phyloP scores from a whole-genome alignment of 495 filamentous ascomycete species.

The Talaromyces wortmannii region DNA sequence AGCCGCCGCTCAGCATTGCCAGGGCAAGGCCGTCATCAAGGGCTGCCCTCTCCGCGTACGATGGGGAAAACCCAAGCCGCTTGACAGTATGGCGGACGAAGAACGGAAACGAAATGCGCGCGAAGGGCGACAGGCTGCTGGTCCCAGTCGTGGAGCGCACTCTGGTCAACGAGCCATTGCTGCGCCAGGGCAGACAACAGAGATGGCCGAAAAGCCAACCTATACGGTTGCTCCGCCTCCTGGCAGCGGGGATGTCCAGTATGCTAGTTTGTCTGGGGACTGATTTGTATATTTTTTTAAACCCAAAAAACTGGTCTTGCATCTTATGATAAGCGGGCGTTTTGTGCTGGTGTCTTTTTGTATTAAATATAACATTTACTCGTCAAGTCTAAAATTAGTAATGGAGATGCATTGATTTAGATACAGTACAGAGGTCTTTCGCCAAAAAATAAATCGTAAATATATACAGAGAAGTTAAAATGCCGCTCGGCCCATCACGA shows the following conservation, averaged over 20 bases:
- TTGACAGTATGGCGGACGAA: slow-evolving; percentile 84
- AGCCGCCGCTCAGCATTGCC: slow-evolving; percentile 71
- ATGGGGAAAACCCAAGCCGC: slow-evolving; percentile 85
- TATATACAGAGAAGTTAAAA: not conserved
- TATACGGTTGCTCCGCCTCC: slow-evolving; percentile 72
- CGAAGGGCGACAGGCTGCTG: slow-evolving; percentile 56
- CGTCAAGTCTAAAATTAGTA: not conserved
- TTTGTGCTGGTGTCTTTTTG: slow-evolving; percentile 1
- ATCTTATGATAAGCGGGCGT: slow-evolving; percentile 35
- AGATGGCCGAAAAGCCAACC: slow-evolving; percentile 36
- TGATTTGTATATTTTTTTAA: slow-evolving; percentile 7
- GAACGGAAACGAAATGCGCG: slow-evolving; percentile 67
- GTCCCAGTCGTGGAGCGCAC: slow-evolving; percentile 19
- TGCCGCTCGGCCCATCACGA: slow-evolving; percentile 18
- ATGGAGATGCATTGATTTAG: not conserved
- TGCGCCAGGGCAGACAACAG: slow-evolving; percentile 13
- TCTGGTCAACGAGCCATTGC: slow-evolving; percentile 26
- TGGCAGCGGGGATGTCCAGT: slow-evolving; percentile 71
- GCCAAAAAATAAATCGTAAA: not conserved
- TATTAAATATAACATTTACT: not conserved
- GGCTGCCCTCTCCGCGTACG: slow-evolving; percentile 84
- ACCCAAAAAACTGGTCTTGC: slow-evolving; percentile 12
- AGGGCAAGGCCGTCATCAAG: slow-evolving; percentile 75
- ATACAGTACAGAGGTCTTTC: not conserved
- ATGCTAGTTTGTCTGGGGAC: slow-evolving; percentile 80